These are phyloP conservation scores for Seiridium cupressi DNA, from an alignment of 2,329 filamentous ascomycete genomes.

Conservation along the genomic window DNA sequence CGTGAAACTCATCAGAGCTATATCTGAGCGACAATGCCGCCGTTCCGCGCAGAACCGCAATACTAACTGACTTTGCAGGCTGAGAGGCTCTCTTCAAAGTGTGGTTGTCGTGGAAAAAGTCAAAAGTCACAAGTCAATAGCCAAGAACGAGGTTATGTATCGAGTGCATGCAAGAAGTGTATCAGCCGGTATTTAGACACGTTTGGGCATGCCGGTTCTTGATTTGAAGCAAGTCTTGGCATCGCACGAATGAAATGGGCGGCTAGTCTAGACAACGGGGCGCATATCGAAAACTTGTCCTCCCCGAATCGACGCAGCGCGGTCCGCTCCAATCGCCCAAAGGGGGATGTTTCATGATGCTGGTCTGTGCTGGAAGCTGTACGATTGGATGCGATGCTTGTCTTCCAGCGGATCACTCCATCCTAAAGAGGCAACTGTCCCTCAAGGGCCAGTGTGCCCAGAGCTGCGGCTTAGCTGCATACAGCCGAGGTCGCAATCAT, in stretches of 20 bases:
- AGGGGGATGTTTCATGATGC: not conserved
- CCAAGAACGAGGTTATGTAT: not conserved
- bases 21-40: no score
- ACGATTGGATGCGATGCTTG: not conserved
- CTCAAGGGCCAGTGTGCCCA: not conserved
- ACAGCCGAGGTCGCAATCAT: not conserved
- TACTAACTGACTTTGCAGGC: no score
- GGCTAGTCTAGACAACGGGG: not conserved
- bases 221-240: not conserved
- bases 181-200: not conserved
- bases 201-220: not conserved
- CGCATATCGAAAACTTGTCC: not conserved
- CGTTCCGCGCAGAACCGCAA: no score
- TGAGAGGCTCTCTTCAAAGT: not conserved
- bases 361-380: not conserved
- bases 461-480: not conserved
- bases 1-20: not conserved
- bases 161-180: not conserved
- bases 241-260: not conserved
- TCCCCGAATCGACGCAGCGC: not conserved
- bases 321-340: not conserved
- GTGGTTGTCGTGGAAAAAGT: not conserved
- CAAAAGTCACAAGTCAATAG: no score
- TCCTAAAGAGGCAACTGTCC: conserved; percentile 1
- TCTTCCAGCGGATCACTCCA: not conserved